Evolutionary conservation across 208 protist genomes (phyloP), one percentile per base, ranked within the genome.

Genomic region (Trypanosoma lewisi): DNA sequence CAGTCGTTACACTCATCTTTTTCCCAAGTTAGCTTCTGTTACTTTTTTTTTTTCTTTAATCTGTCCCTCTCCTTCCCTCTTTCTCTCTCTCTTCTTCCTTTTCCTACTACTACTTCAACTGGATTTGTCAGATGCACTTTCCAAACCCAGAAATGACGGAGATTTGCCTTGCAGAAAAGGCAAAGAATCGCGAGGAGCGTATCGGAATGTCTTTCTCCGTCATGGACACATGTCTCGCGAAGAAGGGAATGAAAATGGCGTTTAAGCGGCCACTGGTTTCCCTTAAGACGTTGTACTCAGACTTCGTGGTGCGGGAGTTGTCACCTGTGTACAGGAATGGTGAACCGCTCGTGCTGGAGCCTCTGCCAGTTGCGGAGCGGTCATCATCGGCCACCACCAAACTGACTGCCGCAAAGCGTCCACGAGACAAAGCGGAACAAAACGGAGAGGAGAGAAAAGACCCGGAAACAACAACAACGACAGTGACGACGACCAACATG

Each of bases 221-320:
- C 2, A 37, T 89, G 1, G 73, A 90, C 9, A 57, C 78, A 2
- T 49, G 65, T 6, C 57, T 68, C 19, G 58, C 17, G 16, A 41
- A 55, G 12, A 27, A 50, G 44, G 34, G 14, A 14, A 11, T 17
- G 3, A 31, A 8, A 6, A 16, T 51, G 59, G 4, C 27, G 42
- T 64, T 49, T 54, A 25, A 44, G 53, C 58, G 63, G 21, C 54
- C 56, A 17, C 45, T 23, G 21, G 87, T 83, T 12, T 88, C 78
- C 0, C 54, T 94, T 5, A 96, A 96, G 44, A 89, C 83, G 44
- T 69, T 93, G 16, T 92, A 85, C 72, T 89, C 87, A 0, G 91
- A 96, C 57, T 96, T 96, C 68, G 80, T 93, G 34, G 91, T 96
- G 37, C 82, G 91, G 12, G 91, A 96, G 62, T 34, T 89, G 28